phyloP scores from a whole-genome alignment of 306 rosid genomes.

The Glycine soja region DNA sequence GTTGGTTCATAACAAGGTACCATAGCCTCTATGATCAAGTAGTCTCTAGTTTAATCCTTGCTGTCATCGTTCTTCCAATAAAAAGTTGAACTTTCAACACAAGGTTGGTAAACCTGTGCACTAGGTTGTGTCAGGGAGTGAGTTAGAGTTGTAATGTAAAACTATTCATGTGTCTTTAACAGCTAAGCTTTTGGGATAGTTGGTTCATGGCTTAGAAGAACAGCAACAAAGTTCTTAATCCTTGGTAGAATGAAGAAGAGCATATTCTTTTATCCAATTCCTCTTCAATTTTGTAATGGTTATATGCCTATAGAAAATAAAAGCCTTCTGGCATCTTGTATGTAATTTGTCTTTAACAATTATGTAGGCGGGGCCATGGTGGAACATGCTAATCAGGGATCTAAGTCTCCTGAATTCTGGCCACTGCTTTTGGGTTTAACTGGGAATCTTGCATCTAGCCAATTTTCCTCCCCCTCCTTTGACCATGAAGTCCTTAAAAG shows the following conservation, averaged over 20 bases:
- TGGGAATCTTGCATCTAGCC: background rate
- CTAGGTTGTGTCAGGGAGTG: background rate
- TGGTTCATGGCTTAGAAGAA: no score
- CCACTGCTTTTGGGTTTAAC: background rate
- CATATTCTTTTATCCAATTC: slow-evolving; percentile 14
- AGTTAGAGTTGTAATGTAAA: background rate
- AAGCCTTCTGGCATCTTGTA: slow-evolving; percentile 42
- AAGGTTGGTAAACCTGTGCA: background rate
- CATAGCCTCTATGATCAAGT: slow-evolving; percentile 8
- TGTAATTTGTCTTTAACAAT: slow-evolving; percentile 12
- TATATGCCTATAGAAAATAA: slow-evolving; percentile 8
- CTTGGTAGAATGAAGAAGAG: background rate
- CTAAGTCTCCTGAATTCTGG: background rate
- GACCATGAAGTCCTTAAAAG: slow-evolving; percentile 2
- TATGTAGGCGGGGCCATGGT: background rate
- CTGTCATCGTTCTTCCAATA: background rate
- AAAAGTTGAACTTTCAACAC: background rate
- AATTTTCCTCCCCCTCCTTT: slow-evolving; percentile 7
- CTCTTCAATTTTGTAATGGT: background rate
- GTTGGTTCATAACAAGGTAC: slow-evolving; percentile 2
- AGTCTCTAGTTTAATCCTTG: background rate
- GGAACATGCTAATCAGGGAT: slow-evolving; percentile 24
- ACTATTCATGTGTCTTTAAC: slow-evolving; percentile 1
- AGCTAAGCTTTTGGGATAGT: background rate
- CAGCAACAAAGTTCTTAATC: background rate